Evolutionary conservation across 805 yeast genomes (phyloP).

Genomic region (Starmera caribaea): DNA sequence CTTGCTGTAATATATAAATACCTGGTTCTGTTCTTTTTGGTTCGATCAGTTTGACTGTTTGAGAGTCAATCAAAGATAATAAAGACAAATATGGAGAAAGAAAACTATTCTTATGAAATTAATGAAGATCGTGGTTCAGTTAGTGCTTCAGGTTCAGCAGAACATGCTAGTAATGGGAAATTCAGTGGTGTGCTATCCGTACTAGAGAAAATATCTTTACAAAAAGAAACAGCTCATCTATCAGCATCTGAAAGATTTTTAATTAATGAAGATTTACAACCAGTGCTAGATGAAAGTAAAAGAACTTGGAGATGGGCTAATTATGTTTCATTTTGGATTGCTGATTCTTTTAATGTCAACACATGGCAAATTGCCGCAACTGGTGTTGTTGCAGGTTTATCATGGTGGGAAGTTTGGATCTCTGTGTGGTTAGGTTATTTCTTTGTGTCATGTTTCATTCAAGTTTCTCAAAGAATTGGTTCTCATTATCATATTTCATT

Average conservation of each 20-base stretch:
- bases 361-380: constrained; percentile 91
- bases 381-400: constrained; percentile 65
- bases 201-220: constrained; percentile 2
- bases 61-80: no score
- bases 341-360: constrained; percentile 83
- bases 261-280: constrained; percentile 66
- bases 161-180: no score
- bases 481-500: constrained; percentile 73
- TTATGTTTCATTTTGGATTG: constrained; percentile 74
- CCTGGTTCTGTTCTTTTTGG: no score
- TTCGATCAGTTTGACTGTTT: no score
- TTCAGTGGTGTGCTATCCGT: not conserved
- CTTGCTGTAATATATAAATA: no score
- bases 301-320: constrained; percentile 85
- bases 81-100: no score
- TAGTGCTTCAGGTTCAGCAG: no score
- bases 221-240: constrained; percentile 22
- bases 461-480: constrained; percentile 69
- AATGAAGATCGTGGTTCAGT: no score
- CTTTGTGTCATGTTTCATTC: constrained; percentile 60
- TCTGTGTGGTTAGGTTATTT: constrained; percentile 82
- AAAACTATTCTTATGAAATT: no score
- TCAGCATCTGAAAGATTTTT: constrained; percentile 55
- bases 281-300: constrained; percentile 57
- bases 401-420: constrained; percentile 91